Conservation (phyloP, 1,139 yeast species). For the Hemisphaericaspora subhashii region DNA sequence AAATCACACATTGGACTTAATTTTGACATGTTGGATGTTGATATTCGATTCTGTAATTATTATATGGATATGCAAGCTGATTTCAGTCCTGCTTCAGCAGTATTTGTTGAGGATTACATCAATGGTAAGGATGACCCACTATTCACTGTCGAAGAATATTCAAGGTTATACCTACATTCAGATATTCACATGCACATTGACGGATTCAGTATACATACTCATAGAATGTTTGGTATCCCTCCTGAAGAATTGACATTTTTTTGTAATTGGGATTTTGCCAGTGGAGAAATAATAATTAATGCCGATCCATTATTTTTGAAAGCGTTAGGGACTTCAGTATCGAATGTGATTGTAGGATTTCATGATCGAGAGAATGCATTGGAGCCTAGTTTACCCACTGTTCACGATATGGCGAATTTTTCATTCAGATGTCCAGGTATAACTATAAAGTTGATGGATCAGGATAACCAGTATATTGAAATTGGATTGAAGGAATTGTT, state of each 20-base stretch:
- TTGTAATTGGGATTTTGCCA: constrained; percentile 84
- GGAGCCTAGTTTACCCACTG: constrained; percentile 51
- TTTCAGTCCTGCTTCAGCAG: constrained; percentile 47
- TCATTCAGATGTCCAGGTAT: constrained; percentile 44
- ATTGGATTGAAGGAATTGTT: constrained; percentile 38
- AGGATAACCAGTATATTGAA: constrained; percentile 17
- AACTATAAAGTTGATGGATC: constrained; percentile 20
- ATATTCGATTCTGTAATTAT: constrained; percentile 82
- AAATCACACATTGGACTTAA: constrained; percentile 61
- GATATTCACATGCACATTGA: constrained; percentile 49
- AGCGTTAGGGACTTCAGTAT: constrained; percentile 43
- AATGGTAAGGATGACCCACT: constrained; percentile 20
- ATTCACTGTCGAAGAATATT: constrained; percentile 29
- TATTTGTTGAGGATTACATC: constrained; percentile 25
- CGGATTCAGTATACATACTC: constrained; percentile 75
- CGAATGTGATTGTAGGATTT: constrained; percentile 61
- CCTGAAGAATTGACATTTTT: constrained; percentile 85
- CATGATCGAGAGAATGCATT: constrained; percentile 75
- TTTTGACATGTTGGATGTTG: constrained; percentile 70
- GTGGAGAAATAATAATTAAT: constrained; percentile 58
- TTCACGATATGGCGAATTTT: constrained; percentile 71
- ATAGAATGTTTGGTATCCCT: constrained; percentile 89
- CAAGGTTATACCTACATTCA: constrained; percentile 18
- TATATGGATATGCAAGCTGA: constrained; percentile 83
- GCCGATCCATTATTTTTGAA: constrained; percentile 51